Conservation (phyloP, 192 early-diverging fungal genomes). For the Thoreauomyces humboldtii region DNA sequence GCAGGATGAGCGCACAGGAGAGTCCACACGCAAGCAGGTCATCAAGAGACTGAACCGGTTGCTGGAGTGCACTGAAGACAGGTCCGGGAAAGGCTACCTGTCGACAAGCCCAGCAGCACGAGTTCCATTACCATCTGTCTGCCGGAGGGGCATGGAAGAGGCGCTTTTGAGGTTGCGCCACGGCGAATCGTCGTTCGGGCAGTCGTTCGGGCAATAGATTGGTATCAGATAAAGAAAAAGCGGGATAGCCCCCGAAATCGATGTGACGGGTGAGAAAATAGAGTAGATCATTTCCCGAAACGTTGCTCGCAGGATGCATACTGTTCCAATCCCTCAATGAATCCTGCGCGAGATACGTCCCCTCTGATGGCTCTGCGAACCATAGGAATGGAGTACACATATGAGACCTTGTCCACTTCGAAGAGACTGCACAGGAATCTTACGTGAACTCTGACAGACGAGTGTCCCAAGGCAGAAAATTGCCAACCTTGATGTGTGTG, state of each 20-base stretch:
- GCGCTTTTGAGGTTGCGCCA: too few species aligned
- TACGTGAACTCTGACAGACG: conserved; percentile 14
- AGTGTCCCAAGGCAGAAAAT: conserved; percentile 13
- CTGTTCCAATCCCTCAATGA: not conserved
- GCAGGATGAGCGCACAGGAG: not conserved
- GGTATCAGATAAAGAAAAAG: too few species aligned
- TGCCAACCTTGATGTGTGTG: conserved; percentile 6
- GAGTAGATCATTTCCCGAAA: conserved; percentile 9
- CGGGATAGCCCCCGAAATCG: too few species aligned
- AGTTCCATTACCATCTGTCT: too few species aligned
- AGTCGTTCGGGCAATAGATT: too few species aligned
- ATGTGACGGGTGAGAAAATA: too few species aligned
- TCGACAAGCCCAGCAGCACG: too few species aligned
- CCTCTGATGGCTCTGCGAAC: not conserved
- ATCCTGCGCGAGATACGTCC: not conserved
- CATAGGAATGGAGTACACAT: too few species aligned
- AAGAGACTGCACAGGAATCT: not conserved
- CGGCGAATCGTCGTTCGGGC: too few species aligned
- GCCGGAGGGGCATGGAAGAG: too few species aligned
- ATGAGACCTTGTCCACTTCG: not conserved
- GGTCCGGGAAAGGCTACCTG: too few species aligned
- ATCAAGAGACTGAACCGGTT: conserved; percentile 25
- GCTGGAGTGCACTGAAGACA: conserved; percentile 20
- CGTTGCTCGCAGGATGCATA: conserved; percentile 5
- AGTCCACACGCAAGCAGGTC: conserved; percentile 14